phyloP scores from a whole-genome alignment of 805 yeast species.

The Kazachstania taianensis region DNA sequence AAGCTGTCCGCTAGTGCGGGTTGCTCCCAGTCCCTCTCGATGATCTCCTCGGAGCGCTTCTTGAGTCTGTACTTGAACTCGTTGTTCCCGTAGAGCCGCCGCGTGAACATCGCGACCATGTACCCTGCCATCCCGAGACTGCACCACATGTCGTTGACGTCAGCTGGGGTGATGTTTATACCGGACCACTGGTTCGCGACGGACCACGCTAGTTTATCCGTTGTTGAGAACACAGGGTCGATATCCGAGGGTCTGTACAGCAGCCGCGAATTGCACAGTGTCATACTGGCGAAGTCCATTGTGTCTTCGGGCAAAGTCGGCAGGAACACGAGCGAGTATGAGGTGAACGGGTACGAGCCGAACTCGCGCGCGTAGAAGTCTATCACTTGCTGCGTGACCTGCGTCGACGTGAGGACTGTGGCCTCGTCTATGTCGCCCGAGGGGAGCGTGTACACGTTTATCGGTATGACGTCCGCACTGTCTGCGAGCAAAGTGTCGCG shows the following conservation, averaged over 20 bases:
- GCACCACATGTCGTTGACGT: slow-evolving; percentile 79
- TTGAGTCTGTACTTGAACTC: slow-evolving; percentile 69
- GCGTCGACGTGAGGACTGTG: slow-evolving; percentile 60
- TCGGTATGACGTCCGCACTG: slow-evolving; percentile 32
- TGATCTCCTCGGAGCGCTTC: slow-evolving; percentile 51
- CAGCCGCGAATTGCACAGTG: slow-evolving; percentile 52
- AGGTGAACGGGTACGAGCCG: slow-evolving; percentile 86
- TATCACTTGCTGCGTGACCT: slow-evolving; percentile 66
- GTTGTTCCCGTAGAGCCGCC: slow-evolving; percentile 69
- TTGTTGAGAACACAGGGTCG: slow-evolving; percentile 65
- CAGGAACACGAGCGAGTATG: slow-evolving; percentile 70
- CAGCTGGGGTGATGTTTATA: slow-evolving; percentile 73
- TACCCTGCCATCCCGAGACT: slow-evolving; percentile 74
- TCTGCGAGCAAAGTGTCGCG: slow-evolving; percentile 4
- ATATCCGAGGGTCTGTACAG: slow-evolving; percentile 64
- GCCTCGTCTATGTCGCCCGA: slow-evolving; percentile 34
- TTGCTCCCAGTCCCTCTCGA: slow-evolving; percentile 65
- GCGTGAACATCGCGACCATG: slow-evolving; percentile 68
- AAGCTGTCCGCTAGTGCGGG: slow-evolving; percentile 73
- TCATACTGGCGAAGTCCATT: slow-evolving; percentile 49
- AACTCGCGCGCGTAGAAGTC: slow-evolving; percentile 79
- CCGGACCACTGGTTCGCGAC: slow-evolving; percentile 91
- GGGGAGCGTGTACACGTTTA: slow-evolving; percentile 54
- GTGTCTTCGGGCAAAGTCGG: slow-evolving; percentile 40
- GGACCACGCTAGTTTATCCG: slow-evolving; percentile 58